These are phyloP conservation scores for Euryodendron excelsum DNA, from an alignment of 148 eudicot species.

Conservation along the genomic window DNA sequence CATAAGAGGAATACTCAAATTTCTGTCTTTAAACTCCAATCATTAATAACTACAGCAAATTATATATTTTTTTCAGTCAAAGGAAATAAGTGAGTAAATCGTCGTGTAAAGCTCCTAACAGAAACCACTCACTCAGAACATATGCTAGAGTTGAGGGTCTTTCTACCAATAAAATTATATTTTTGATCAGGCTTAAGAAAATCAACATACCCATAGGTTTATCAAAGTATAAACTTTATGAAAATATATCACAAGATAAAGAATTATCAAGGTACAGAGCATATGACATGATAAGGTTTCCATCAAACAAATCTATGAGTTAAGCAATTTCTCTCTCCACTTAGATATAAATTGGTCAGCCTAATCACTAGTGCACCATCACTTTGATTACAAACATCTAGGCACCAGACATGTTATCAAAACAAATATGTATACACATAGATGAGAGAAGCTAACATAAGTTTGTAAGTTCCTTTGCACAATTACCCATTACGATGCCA, in stretches of 20 bases:
- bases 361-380: neutral
- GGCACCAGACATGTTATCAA: neutral
- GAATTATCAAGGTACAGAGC: neutral
- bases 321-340: neutral
- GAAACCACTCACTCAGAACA: neutral
- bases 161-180: too few species aligned
- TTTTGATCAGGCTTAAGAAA: neutral
- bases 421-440: neutral
- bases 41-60: too few species aligned
- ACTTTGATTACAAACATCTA: neutral
- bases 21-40: neutral
- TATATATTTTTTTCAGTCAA: too few species aligned
- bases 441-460: neutral
- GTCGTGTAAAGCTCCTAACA: too few species aligned
- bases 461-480: neutral
- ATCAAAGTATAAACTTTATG: neutral
- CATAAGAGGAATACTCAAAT: conserved; percentile 1
- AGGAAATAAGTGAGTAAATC: neutral
- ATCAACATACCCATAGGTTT: neutral
- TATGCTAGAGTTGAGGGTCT: neutral
- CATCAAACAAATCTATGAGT: neutral
- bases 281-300: neutral
- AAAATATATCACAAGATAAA: neutral
- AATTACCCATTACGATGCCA: too few species aligned
- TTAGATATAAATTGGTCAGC: neutral